Evolutionary conservation across 2,329 filamentous ascomycete species (phyloP), one percentile per base, ranked within the genome.

Genomic region (Pseudocercospora fijiensis): DNA sequence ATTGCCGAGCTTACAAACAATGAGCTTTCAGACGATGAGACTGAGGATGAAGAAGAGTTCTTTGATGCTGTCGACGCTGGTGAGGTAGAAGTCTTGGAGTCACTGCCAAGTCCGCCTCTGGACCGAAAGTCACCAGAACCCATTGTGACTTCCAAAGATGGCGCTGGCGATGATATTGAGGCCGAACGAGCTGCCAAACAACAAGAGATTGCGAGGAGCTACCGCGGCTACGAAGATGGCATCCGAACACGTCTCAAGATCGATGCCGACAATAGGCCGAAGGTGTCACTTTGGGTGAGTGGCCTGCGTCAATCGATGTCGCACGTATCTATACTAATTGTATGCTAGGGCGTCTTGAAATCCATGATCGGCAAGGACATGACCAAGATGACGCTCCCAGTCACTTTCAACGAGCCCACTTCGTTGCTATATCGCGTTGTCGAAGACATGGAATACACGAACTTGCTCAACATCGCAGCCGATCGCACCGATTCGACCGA

Each of bases 341-440:
- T 1, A 28, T 24, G 6, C 0, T 68, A 97, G 93, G 90, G 90
- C 69, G 97, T 99, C 71, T 81, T 99, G 67, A 99, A 98, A 81
- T 98, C 94, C 22, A 98, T 99, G 95, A 96, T 99, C 78, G 95
- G 95, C 67, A 98, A 99, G 77, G 95, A 99, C 75, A 98, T 99
- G 95, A 98, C 95, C 41, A 98, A 96, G 82, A 99, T 99, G 94
- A 98, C 95, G 0, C 81, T 99, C 20, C 95, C 95, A 0, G 95
- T 99, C 1, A 96, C 95, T 0, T 98, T 99, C 82, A 99, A 99
- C 78, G 95, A 99, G 78, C 95, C 95, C 0, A 99, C 95, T 0
- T 98, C 95, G 5, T 82, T 99, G 11, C 84, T 99, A 8, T 95
- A 98, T 77, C 91, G 95, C 75, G 94, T 96, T 49, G 92, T 91